Percentiles rank a stretch among this genome's conserved stretches.
These are phyloP conservation scores for Blastobotrys proliferans DNA, from an alignment of 1,139 yeast genomes.

Conservation along the genomic window DNA sequence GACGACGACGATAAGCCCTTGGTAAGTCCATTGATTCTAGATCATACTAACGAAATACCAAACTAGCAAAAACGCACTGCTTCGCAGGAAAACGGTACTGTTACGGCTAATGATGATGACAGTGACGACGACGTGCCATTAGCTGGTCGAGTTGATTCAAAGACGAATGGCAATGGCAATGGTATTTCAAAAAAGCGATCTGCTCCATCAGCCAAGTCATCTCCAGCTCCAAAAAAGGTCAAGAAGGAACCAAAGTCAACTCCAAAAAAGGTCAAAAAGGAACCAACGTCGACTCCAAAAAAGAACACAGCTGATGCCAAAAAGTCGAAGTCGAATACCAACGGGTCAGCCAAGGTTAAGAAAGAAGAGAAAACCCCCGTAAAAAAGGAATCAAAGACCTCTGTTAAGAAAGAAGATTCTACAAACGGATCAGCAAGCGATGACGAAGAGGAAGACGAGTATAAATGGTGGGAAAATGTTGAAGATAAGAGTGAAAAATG, in stretches of 20 bases:
- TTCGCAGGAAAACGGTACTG: background rate
- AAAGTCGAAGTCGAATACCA: constrained; percentile 9
- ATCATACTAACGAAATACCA: background rate
- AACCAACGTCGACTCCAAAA: constrained; percentile 7
- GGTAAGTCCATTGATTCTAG: background rate
- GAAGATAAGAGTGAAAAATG: constrained; percentile 77
- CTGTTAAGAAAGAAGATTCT: constrained; percentile 13
- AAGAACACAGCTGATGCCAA: background rate
- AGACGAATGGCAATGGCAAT: constrained; percentile 1
- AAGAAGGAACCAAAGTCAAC: constrained; percentile 3
- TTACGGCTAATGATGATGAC: background rate
- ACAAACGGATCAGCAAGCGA: constrained; percentile 28
- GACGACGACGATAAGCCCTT: constrained; percentile 7
- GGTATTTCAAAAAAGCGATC: background rate
- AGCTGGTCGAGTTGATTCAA: constrained; percentile 1
- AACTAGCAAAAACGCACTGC: background rate
- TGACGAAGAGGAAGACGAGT: constrained; percentile 60
- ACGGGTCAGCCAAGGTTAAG: constrained; percentile 10
- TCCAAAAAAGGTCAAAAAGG: constrained; percentile 3
- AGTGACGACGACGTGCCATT: constrained; percentile 9
- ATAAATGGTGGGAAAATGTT: constrained; percentile 85
- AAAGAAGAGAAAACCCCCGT: constrained; percentile 11
- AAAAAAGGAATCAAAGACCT: constrained; percentile 14
- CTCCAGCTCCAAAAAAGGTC: constrained; percentile 12
- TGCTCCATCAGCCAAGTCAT: background rate